Evolutionary conservation across 2,329 filamentous ascomycete genomes (phyloP), one percentile per base, ranked within the genome.

Genomic region (Colletotrichum tanaceti): DNA sequence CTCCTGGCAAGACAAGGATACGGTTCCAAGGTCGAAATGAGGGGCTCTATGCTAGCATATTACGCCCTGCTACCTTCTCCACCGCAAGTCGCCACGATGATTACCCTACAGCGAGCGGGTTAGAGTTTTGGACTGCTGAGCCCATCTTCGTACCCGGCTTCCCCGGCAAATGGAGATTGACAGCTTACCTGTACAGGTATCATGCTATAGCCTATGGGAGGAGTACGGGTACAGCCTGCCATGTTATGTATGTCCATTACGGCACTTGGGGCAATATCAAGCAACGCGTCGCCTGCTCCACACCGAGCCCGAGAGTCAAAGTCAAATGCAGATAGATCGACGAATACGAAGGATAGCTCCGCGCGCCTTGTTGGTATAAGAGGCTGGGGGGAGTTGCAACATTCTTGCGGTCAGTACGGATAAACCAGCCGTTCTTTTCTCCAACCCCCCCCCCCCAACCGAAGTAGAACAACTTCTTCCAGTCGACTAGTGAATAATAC

Each of bases 301-400:
- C 39, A 32, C 18, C 18, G 46, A 18, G 28, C 28, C 20, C 14
- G 13, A 22, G 20, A 22, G 14, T 10, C 18, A 43, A 58, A 58
- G 14, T 49, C n/a, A 20, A 54, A 49, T 22, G 20, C 38, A 16
- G 20, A n/a, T 28, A 2, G 22, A 49, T 63, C 32, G 32, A 32
- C 13, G 7, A 68, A 54, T 44, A 49, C 35, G 35, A 50, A 14
- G 9, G 9, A 7, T 16, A 22, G 11, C 13, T 38, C 18, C 16
- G 28, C 20, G 61, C 35, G 16, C 18, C 13, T 18, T 24, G 18
- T 28, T 68, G 65, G 65, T 65, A 68, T 65, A 68, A 65, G 54
- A 65, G 55, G 32, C 22, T 20, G 22, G 7, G 18, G 18, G 24
- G 11, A 20, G 18, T 16, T 7, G 22, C 24, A 14, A n/a, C 2